phyloP scores from a whole-genome alignment of 2,329 filamentous ascomycete genomes.

The Fusarium lateritium region DNA sequence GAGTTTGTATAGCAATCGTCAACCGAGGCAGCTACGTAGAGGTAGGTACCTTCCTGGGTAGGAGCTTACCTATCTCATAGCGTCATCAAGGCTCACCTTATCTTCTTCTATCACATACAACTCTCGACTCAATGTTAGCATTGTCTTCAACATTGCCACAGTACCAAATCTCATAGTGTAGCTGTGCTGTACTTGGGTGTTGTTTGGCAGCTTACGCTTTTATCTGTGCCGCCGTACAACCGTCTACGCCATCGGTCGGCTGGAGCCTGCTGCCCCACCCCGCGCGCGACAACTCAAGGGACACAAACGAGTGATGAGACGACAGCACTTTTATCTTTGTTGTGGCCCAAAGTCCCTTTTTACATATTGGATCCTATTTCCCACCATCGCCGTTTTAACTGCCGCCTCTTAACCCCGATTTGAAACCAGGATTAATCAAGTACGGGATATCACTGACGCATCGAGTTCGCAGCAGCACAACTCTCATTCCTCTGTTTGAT shows the following conservation, averaged over 20 bases:
- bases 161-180: not conserved
- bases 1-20: constrained; percentile 13
- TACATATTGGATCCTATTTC: constrained; percentile 8
- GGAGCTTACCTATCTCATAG: constrained; percentile 15
- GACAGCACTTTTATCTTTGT: constrained; percentile 23
- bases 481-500: constrained; percentile 36
- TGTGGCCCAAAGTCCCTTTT: constrained; percentile 8
- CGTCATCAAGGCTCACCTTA: constrained; percentile 14
- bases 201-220: not conserved
- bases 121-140: not conserved
- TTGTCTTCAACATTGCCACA: not conserved
- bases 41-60: constrained; percentile 4
- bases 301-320: constrained; percentile 27
- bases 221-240: constrained; percentile 24
- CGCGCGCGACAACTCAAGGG: constrained; percentile 21
- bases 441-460: constrained; percentile 22
- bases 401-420: not conserved
- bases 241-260: constrained; percentile 19
- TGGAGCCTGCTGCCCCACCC: constrained; percentile 33
- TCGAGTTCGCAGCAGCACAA: constrained; percentile 21
- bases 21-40: constrained; percentile 12
- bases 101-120: not conserved
- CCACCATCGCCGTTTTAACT: not conserved
- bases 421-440: not conserved
- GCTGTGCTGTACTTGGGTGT: constrained; percentile 1